Conservation (phyloP, 1,284 basidiomycete genomes). For the Papiliotrema nemorosa region DNA sequence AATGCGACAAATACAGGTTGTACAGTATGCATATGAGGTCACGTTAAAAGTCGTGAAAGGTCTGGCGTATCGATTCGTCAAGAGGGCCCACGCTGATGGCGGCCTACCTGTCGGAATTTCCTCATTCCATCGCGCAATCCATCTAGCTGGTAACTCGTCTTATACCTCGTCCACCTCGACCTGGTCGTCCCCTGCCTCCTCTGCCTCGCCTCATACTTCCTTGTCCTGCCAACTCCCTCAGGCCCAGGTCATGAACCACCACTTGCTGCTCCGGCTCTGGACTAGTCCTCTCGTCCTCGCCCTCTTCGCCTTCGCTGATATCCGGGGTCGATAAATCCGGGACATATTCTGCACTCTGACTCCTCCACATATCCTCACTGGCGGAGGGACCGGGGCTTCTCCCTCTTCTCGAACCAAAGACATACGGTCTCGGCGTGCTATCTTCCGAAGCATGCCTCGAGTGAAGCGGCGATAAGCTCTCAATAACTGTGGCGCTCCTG, state of each 20-base stretch:
- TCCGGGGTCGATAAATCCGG: background rate
- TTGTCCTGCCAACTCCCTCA: background rate
- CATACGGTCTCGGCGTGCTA: no score
- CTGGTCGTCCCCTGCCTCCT: background rate
- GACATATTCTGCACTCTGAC: no score
- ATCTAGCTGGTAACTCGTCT: no score
- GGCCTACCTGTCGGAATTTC: no score
- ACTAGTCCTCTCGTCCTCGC: background rate
- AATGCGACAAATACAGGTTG: background rate
- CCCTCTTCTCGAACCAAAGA: background rate
- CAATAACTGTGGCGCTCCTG: background rate
- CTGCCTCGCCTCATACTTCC: background rate
- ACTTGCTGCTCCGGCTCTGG: background rate
- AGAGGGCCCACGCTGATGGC: no score
- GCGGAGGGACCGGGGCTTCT: background rate
- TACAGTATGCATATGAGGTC: constrained; percentile 4
- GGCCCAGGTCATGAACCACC: background rate
- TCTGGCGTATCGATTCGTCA: no score
- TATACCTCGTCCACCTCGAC: background rate
- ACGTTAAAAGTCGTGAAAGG: no score
- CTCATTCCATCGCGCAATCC: no score
- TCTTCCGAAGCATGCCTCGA: background rate
- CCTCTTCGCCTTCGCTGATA: background rate
- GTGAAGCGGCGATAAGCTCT: background rate
- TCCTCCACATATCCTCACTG: no score